phyloP scores from a whole-genome alignment of 495 filamentous ascomycete genomes.

The Apodospora peruviana region DNA sequence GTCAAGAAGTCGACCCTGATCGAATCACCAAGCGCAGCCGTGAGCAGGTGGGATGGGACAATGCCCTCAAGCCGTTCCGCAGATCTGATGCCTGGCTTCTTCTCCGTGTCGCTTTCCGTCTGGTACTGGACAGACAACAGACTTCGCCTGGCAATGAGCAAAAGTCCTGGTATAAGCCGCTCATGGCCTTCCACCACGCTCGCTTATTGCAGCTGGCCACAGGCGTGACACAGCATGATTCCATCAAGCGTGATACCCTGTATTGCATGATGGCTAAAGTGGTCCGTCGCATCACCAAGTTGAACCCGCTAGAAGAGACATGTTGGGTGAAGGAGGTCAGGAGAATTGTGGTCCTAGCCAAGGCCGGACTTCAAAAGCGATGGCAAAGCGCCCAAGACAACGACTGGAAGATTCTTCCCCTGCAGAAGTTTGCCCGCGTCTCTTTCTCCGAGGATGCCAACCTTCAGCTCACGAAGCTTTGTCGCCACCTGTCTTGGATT shows the following conservation, averaged over 20 bases:
- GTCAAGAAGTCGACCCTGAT: slow-evolving; percentile 17
- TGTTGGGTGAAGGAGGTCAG: slow-evolving; percentile 2
- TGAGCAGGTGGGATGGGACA: slow-evolving; percentile 52
- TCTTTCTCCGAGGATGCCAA: slow-evolving; percentile 8
- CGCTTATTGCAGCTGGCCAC: slow-evolving; percentile 30
- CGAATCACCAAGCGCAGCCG: slow-evolving; percentile 53
- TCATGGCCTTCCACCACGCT: slow-evolving; percentile 49
- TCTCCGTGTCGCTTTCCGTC: slow-evolving; percentile 50
- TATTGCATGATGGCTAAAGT: slow-evolving; percentile 48
- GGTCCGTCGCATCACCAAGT: slow-evolving; percentile 41
- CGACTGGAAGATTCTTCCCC: neutral
- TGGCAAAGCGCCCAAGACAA: slow-evolving; percentile 8
- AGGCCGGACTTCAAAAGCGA: neutral
- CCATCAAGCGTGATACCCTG: slow-evolving; percentile 26
- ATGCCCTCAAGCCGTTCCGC: slow-evolving; percentile 43
- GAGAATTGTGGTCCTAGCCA: neutral
- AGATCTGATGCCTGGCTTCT: slow-evolving; percentile 57
- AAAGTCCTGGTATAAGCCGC: slow-evolving; percentile 44
- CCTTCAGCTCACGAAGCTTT: slow-evolving; percentile 2
- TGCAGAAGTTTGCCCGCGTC: neutral
- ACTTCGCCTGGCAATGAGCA: slow-evolving; percentile 4
- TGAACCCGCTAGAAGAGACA: slow-evolving; percentile 9
- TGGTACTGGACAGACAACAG: slow-evolving; percentile 12
- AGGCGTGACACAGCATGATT: no score
- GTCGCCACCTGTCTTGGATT: slow-evolving; percentile 6